Percentiles rank a stretch among this genome's conserved stretches.
Evolutionary conservation across 164 flowering plant species (phyloP).

Genomic region (Kalanchoe fedtschenkoi): DNA sequence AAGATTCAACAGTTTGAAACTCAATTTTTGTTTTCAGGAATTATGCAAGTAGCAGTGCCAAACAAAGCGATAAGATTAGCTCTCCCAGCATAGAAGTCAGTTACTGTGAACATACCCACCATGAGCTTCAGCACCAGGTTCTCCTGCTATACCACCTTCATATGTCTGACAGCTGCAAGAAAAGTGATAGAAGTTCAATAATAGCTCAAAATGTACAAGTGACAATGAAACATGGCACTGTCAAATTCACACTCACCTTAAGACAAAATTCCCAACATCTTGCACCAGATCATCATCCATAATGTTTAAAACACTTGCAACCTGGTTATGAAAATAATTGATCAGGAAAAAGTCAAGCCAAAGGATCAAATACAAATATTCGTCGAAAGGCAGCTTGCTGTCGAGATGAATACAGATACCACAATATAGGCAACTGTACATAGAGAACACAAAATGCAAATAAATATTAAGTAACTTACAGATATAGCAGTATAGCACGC

Average conservation of each 20-base stretch:
- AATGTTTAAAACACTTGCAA: slow-evolving; percentile 80
- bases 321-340: slow-evolving; percentile 26
- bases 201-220: background rate
- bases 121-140: slow-evolving; percentile 98
- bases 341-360: slow-evolving; percentile 3
- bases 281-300: slow-evolving; percentile 59
- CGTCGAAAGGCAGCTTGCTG: background rate
- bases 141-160: slow-evolving; percentile 96
- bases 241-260: slow-evolving; percentile 39
- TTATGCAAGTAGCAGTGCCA: background rate
- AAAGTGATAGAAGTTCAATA: background rate
- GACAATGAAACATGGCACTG: background rate
- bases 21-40: background rate
- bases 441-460: background rate
- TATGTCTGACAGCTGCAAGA: slow-evolving; percentile 83
- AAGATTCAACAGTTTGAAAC: background rate
- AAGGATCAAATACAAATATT: background rate
- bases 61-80: background rate
- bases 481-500: slow-evolving; percentile 97
- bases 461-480: slow-evolving; percentile 29
- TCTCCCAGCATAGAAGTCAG: background rate
- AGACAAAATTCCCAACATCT: slow-evolving; percentile 66
- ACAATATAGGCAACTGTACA: no score
- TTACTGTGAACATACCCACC: slow-evolving; percentile 74
- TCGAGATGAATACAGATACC: background rate